These are phyloP conservation scores for Austroboletus olivaceoglutinosus DNA, from an alignment of 1,284 basidiomycete species.

Conservation along the genomic window DNA sequence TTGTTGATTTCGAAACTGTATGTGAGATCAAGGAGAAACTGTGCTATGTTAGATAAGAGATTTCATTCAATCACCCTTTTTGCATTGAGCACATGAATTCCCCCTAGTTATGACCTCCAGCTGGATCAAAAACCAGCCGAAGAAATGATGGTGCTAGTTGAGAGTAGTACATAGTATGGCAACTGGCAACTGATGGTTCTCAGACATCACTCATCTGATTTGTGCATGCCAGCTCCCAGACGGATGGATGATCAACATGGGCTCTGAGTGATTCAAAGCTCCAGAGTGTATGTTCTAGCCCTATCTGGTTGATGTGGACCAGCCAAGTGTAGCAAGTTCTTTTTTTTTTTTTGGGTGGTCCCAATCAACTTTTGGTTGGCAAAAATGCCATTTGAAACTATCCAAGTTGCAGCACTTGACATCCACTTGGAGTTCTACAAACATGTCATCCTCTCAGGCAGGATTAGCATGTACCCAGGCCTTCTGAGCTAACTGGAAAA, in stretches of 20 bases:
- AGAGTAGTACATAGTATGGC: conserved; percentile 91
- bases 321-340: conserved; percentile 89
- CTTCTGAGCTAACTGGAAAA: conserved; percentile 96
- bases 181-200: background rate
- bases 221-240: conserved; percentile 75
- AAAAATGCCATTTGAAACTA: conserved; percentile 97
- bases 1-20: conserved; percentile 99
- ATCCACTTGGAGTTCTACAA: conserved; percentile 93
- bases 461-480: conserved; percentile 98
- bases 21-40: conserved; percentile 98
- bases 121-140: conserved; percentile 92
- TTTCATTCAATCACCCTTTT: background rate
- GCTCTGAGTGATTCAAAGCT: conserved; percentile 99
- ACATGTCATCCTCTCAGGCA: conserved; percentile 96
- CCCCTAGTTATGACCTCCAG: conserved; percentile 85
- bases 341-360: too few relatives aligned
- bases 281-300: conserved; percentile 99
- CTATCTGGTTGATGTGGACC: conserved; percentile 95
- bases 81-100: background rate
- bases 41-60: conserved; percentile 86
- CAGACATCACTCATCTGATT: conserved; percentile 1
- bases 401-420: conserved; percentile 91
- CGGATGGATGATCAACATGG: conserved; percentile 95
- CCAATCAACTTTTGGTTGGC: too few relatives aligned
- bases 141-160: conserved; percentile 95